phyloP scores from a whole-genome alignment of 805 yeast species.

The Komagataella populi region DNA sequence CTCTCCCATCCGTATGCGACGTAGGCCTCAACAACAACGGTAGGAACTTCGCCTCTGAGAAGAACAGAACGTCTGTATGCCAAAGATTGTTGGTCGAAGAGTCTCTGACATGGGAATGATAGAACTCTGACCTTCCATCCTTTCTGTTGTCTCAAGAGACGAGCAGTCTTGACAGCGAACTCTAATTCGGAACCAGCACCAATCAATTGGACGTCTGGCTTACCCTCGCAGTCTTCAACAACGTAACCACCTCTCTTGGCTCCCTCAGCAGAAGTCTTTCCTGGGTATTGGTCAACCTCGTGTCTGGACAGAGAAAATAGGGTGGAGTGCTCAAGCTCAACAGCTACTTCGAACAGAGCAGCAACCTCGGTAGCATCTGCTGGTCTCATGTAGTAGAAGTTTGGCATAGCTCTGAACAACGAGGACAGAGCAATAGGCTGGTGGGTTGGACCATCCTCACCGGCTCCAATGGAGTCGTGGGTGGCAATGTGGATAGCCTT shows the following conservation, averaged over 20 bases:
- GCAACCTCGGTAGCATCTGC: slow-evolving; percentile 39
- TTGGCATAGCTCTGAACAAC: slow-evolving; percentile 38
- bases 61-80: slow-evolving; percentile 15
- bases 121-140: slow-evolving; percentile 15
- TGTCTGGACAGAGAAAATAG: slow-evolving; percentile 17
- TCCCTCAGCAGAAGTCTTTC: slow-evolving; percentile 8
- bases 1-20: slow-evolving; percentile 22
- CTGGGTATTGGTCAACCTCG: slow-evolving; percentile 13
- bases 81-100: slow-evolving; percentile 16
- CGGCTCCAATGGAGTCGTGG: slow-evolving; percentile 43
- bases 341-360: slow-evolving; percentile 25
- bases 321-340: slow-evolving; percentile 10
- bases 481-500: slow-evolving; percentile 39
- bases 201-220: slow-evolving; percentile 12
- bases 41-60: slow-evolving; percentile 12
- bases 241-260: slow-evolving; percentile 17
- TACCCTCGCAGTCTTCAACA: slow-evolving; percentile 8
- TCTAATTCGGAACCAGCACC: slow-evolving; percentile 17
- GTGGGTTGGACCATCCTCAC: slow-evolving; percentile 47
- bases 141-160: slow-evolving; percentile 7
- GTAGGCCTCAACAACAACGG: slow-evolving; percentile 20
- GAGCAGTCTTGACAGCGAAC: slow-evolving; percentile 18
- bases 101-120: slow-evolving; percentile 18
- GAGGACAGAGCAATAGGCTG: slow-evolving; percentile 40
- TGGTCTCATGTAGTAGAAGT: slow-evolving; percentile 35